Evolutionary conservation across 75 land plant genomes (phyloP).

Genomic region (Ceratopteris richardii): DNA sequence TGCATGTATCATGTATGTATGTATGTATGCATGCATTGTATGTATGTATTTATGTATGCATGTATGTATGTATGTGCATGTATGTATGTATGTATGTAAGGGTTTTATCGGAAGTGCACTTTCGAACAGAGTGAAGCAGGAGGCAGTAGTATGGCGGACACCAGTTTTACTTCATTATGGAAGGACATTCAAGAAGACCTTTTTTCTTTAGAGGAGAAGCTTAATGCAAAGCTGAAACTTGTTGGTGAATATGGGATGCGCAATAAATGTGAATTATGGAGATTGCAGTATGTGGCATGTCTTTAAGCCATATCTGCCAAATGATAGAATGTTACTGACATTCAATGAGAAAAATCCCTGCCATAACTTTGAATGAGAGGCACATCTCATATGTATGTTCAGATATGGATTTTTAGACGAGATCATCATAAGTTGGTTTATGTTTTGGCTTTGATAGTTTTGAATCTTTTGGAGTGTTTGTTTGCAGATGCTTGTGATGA

Average conservation of each 20-base stretch:
- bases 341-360: conserved; percentile 65
- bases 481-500: conserved; percentile 7
- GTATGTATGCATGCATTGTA: too few species aligned
- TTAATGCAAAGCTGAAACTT: conserved; percentile 9
- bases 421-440: conserved; percentile 3
- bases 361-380: conserved; percentile 51
- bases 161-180: too few species aligned
- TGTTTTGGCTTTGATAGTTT: conserved; percentile 7
- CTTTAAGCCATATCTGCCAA: neutral
- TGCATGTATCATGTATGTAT: too few species aligned
- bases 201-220: conserved; percentile 1
- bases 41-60: too few species aligned
- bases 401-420: conserved; percentile 34
- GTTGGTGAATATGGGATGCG: conserved; percentile 8
- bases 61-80: too few species aligned
- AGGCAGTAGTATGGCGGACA: too few species aligned
- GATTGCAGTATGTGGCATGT: neutral
- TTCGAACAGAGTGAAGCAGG: too few species aligned
- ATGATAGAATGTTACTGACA: conserved; percentile 31
- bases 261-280: conserved; percentile 1
- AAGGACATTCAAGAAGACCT: conserved; percentile 10
- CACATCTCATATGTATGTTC: conserved; percentile 40
- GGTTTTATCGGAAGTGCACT: too few species aligned
- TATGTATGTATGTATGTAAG: too few species aligned
- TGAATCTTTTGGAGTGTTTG: conserved; percentile 2